Conservation (phyloP, 2,329 filamentous ascomycete genomes). For the Calonectria montana region DNA sequence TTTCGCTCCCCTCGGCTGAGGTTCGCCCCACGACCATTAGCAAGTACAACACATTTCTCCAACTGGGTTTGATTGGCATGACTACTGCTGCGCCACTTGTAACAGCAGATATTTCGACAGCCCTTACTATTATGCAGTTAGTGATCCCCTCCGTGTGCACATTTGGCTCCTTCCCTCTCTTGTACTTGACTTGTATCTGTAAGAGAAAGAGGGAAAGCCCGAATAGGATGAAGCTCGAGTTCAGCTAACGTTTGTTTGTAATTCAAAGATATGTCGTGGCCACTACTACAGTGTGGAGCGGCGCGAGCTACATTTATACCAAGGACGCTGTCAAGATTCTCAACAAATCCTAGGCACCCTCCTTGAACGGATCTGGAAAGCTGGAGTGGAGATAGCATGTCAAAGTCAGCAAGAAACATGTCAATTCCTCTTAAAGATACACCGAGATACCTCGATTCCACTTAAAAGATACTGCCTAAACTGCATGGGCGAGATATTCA, state of each 20-base stretch:
- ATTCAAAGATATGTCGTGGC: constrained; percentile 81
- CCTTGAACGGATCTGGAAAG: background rate
- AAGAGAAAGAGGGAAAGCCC: background rate
- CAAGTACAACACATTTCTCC: constrained; percentile 94
- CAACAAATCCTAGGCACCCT: constrained; percentile 37
- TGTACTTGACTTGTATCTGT: background rate
- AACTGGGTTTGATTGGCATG: constrained; percentile 86
- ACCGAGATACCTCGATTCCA: background rate
- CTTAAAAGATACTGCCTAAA: background rate
- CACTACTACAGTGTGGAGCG: constrained; percentile 91
- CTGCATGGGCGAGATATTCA: background rate
- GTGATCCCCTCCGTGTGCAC: constrained; percentile 42
- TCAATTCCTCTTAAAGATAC: background rate
- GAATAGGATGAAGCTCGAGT: background rate
- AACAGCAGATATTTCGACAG: constrained; percentile 63
- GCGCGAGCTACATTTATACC: constrained; percentile 88
- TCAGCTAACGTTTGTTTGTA: constrained; percentile 23
- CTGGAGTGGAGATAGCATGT: background rate
- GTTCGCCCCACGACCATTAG: constrained; percentile 86
- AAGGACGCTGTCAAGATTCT: constrained; percentile 94
- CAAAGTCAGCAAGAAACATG: background rate
- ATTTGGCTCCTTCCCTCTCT: background rate
- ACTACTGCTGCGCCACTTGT: constrained; percentile 85
- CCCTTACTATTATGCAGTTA: constrained; percentile 74
- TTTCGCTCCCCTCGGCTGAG: constrained; percentile 88